phyloP scores from a whole-genome alignment of 2,329 filamentous ascomycete genomes.

The Sporothrix pseudoabietina region DNA sequence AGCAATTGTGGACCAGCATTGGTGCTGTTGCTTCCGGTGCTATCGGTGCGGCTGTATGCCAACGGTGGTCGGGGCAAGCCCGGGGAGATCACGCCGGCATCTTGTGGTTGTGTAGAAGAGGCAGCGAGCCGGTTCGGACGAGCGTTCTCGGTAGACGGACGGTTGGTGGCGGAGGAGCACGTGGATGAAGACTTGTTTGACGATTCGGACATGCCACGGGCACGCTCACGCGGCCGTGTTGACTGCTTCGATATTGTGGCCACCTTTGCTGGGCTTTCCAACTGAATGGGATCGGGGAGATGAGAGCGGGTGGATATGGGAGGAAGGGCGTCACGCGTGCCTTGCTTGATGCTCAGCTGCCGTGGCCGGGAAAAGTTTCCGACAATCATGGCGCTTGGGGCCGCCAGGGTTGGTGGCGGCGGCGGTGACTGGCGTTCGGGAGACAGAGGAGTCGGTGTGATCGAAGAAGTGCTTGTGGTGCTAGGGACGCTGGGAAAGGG shows the following conservation, averaged over 20 bases:
- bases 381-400: conserved; percentile 44
- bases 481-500: conserved; percentile 1
- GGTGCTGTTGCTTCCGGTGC: conserved; percentile 38
- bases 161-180: conserved; percentile 48
- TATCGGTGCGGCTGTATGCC: conserved; percentile 43
- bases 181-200: conserved; percentile 53
- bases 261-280: conserved; percentile 27
- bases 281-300: conserved; percentile 34
- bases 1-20: conserved; percentile 30
- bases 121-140: conserved; percentile 39
- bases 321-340: conserved; percentile 35
- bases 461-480: neutral
- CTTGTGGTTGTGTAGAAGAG: conserved; percentile 30
- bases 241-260: conserved; percentile 27
- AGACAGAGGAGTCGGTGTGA: neutral
- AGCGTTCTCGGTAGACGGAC: conserved; percentile 47
- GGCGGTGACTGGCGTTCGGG: conserved; percentile 16
- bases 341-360: conserved; percentile 55
- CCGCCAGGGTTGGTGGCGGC: conserved; percentile 29
- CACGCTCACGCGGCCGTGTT: conserved; percentile 49
- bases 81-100: conserved; percentile 32
- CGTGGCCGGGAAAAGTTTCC: conserved; percentile 64
- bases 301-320: neutral
- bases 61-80: conserved; percentile 39
- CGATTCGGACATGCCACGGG: conserved; percentile 49